A percentile compares a stretch with the other conserved stretches of the same genome.
Conservation (phyloP, 495 filamentous ascomycete genomes). For the Glutinoglossum americanum region DNA sequence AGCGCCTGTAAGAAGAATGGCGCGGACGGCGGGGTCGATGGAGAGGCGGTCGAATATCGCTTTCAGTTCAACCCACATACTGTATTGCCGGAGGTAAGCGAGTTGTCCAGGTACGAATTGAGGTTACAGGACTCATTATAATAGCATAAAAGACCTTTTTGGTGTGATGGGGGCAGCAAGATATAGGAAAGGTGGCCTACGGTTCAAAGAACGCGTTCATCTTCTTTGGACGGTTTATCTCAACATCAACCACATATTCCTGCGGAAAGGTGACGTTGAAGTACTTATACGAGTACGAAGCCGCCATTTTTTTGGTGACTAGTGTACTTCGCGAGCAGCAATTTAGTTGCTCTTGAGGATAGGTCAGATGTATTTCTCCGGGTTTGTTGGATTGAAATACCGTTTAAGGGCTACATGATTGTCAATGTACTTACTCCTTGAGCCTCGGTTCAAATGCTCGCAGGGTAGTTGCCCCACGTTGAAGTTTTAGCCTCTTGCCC, state of each 20-base stretch:
- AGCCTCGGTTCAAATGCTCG: too few relatives aligned
- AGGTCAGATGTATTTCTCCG: too few relatives aligned
- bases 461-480: too few relatives aligned
- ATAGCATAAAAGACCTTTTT: neutral
- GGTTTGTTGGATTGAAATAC: too few relatives aligned
- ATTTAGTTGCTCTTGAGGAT: too few relatives aligned
- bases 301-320: neutral
- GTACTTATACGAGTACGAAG: constrained; percentile 25
- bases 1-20: constrained; percentile 60
- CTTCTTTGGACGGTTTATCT: constrained; percentile 79
- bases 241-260: constrained; percentile 66
- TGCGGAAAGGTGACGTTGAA: constrained; percentile 56
- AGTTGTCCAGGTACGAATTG: neutral
- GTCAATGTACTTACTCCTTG: too few relatives aligned
- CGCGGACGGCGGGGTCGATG: constrained; percentile 45
- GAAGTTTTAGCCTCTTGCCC: too few relatives aligned
- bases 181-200: constrained; percentile 17
- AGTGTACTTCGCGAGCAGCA: too few relatives aligned
- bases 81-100: constrained; percentile 9
- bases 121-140: neutral
- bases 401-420: too few relatives aligned
- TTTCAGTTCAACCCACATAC: constrained; percentile 77
- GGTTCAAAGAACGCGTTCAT: constrained; percentile 73
- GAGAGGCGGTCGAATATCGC: constrained; percentile 56
- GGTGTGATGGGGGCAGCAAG: neutral